Evolutionary conservation across 306 rosid species (phyloP).

Genomic region (Phaseolus lunatus): DNA sequence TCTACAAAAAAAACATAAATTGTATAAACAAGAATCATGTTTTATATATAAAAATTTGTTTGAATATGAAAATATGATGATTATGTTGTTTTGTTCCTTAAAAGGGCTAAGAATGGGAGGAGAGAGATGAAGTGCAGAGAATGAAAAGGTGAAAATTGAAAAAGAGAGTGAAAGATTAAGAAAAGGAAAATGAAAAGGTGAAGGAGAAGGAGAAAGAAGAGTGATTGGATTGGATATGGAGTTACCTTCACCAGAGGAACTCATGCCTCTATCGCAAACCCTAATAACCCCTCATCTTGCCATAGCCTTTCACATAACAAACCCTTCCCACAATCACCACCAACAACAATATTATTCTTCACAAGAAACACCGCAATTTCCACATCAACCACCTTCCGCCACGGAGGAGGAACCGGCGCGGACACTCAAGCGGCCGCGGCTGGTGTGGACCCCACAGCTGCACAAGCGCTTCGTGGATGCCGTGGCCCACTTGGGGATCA

Average conservation of each 20-base stretch:
- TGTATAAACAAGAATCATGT: no score
- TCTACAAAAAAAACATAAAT: no score
- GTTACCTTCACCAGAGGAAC: slow-evolving; percentile 75
- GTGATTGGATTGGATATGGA: slow-evolving; percentile 80
- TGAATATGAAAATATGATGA: no score
- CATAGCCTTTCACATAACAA: slow-evolving; percentile 73
- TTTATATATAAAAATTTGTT: no score
- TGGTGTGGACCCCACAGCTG: slow-evolving; percentile 92
- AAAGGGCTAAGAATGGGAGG: no score
- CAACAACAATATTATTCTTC: slow-evolving; percentile 56
- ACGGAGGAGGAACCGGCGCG: slow-evolving; percentile 81
- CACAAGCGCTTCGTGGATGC: slow-evolving; percentile 89
- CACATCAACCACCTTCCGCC: slow-evolving; percentile 41
- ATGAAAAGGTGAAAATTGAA: slow-evolving; percentile 62
- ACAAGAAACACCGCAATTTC: no score
- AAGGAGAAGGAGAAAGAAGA: slow-evolving; percentile 75
- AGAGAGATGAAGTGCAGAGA: no score
- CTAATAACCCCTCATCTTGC: slow-evolving; percentile 87
- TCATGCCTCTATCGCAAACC: slow-evolving; percentile 86
- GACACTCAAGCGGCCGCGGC: slow-evolving; percentile 83
- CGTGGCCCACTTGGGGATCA: slow-evolving; percentile 84
- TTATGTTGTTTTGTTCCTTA: no score
- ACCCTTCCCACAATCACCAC: slow-evolving; percentile 44
- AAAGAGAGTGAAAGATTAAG: no score
- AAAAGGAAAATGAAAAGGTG: background rate